Evolutionary conservation across 805 yeast species (phyloP).

Genomic region (Ogataea degrootiae): DNA sequence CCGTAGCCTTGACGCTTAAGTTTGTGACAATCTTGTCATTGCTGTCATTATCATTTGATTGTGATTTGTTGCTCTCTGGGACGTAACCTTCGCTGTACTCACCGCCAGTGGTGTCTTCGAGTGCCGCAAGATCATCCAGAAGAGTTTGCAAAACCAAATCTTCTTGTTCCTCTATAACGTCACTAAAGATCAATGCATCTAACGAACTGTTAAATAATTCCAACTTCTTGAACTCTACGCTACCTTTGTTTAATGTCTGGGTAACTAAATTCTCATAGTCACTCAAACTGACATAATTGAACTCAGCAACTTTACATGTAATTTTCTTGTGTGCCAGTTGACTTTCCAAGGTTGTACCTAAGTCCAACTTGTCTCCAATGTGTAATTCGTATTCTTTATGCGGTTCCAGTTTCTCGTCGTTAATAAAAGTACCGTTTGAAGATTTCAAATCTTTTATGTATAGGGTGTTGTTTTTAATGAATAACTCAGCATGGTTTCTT

Average conservation of each 20-base stretch:
- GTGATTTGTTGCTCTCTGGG: background rate
- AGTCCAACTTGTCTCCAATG: conserved; percentile 82
- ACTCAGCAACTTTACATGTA: conserved; percentile 73
- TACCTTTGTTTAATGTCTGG: conserved; percentile 23
- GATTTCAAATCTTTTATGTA: conserved; percentile 83
- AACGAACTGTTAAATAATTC: conserved; percentile 31
- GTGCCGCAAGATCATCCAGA: conserved; percentile 24
- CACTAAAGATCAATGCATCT: conserved; percentile 34
- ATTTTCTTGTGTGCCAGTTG: conserved; percentile 77
- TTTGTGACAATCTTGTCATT: conserved; percentile 49
- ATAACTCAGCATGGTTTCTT: conserved; percentile 90
- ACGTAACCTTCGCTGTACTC: background rate
- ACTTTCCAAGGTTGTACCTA: conserved; percentile 84
- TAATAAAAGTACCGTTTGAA: conserved; percentile 92
- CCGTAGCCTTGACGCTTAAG: conserved; percentile 53
- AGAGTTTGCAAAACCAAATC: conserved; percentile 24
- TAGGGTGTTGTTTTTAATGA: conserved; percentile 56
- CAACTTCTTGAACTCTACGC: conserved; percentile 21
- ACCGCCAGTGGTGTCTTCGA: no score
- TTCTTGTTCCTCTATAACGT: conserved; percentile 30
- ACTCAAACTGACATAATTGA: conserved; percentile 49
- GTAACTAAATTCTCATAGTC: conserved; percentile 23
- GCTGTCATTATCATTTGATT: conserved; percentile 20
- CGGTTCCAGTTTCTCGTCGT: conserved; percentile 61
- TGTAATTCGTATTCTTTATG: conserved; percentile 62